Evolutionary conservation across 805 yeast genomes (phyloP).

Genomic region (Wickerhamomyces sydowiorum): DNA sequence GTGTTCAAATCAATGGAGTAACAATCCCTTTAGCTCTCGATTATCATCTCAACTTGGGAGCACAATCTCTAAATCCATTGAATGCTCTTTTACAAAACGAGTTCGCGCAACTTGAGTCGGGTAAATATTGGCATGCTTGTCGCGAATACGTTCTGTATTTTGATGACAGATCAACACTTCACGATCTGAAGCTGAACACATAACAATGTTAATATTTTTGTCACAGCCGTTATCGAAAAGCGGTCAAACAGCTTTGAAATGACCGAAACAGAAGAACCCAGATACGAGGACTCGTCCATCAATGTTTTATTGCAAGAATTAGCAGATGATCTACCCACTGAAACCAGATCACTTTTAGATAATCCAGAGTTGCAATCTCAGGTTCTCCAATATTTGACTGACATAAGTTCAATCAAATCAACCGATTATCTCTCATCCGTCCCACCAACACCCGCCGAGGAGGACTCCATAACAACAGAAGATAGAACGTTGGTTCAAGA

Average conservation of each 20-base stretch:
- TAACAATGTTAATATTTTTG: too few relatives aligned
- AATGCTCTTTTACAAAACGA: too few relatives aligned
- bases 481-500: constrained; percentile 51
- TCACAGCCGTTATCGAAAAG: too few relatives aligned
- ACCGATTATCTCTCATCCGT: constrained; percentile 38
- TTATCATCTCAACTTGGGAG: too few relatives aligned
- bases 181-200: too few relatives aligned
- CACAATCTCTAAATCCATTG: too few relatives aligned
- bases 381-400: constrained; percentile 28
- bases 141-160: not conserved
- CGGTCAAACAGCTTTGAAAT: too few relatives aligned
- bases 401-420: constrained; percentile 42
- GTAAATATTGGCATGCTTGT: too few relatives aligned
- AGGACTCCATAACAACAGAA: constrained; percentile 3
- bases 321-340: constrained; percentile 20
- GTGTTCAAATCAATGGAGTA: too few relatives aligned
- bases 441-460: constrained; percentile 31
- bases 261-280: too few relatives aligned
- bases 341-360: constrained; percentile 18
- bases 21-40: too few relatives aligned
- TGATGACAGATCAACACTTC: not conserved
- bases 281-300: constrained; percentile 13
- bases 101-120: too few relatives aligned
- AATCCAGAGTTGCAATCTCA: constrained; percentile 31
- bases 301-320: constrained; percentile 32